Evolutionary conservation across 139 green algal genomes (phyloP).

Genomic region (Volvox africanus): DNA sequence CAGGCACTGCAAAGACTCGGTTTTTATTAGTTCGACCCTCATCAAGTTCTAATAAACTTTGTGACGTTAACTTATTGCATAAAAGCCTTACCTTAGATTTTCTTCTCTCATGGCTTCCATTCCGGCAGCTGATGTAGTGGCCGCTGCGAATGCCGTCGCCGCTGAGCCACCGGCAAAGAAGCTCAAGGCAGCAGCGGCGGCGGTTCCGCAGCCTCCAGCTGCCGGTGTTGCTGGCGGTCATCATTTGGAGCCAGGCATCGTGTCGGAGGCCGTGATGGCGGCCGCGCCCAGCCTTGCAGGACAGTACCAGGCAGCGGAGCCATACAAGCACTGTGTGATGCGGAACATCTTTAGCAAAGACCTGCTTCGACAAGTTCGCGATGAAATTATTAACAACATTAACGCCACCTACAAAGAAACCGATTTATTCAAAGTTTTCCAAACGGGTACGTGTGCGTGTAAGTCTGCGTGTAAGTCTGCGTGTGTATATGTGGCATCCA

Average conservation of each 20-base stretch:
- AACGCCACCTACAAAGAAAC: slow-evolving; percentile 93
- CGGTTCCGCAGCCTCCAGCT: not conserved
- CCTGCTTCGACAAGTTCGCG: slow-evolving; percentile 69
- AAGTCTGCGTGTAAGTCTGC: too few relatives aligned
- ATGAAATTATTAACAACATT: slow-evolving; percentile 89
- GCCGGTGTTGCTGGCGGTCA: slow-evolving; percentile 8
- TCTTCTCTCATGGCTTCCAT: not conserved
- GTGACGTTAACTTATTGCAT: too few relatives aligned
- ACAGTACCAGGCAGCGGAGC: slow-evolving; percentile 52
- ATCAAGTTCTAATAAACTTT: too few relatives aligned
- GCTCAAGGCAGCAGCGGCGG: not conserved
- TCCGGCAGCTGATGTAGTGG: not conserved
- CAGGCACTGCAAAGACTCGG: too few relatives aligned
- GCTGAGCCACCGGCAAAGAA: slow-evolving; percentile 35
- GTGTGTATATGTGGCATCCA: too few relatives aligned
- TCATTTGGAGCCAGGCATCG: slow-evolving; percentile 23
- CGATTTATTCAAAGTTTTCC: slow-evolving; percentile 94
- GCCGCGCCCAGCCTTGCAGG: slow-evolving; percentile 46
- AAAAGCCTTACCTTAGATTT: too few relatives aligned
- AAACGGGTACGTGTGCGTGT: slow-evolving; percentile 70
- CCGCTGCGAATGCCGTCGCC: not conserved
- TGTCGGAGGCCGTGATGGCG: slow-evolving; percentile 7
- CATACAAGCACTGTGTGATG: slow-evolving; percentile 72
- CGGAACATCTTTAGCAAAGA: slow-evolving; percentile 59
- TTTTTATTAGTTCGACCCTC: too few relatives aligned